Evolutionary conservation across 2,329 filamentous ascomycete species (phyloP), one percentile per base, ranked within the genome.

Genomic region (Cercospora janseana): DNA sequence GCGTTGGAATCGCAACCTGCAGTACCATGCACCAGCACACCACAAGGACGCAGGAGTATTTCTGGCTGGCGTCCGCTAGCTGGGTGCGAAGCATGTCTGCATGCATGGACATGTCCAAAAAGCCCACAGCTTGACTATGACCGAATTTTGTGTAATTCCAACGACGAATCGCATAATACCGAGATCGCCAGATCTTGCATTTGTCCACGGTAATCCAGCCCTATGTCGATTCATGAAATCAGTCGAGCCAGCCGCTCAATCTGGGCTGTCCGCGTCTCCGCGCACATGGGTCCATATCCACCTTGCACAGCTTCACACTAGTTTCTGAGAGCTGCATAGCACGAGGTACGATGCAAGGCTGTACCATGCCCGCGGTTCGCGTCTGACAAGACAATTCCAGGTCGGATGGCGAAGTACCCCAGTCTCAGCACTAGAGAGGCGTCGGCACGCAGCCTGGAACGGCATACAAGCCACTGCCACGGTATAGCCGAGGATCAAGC

Each of bases 311-410:
- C n/a, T n/a, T n/a, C n/a, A n/a, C 21, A 40, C 35, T 40, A 40
- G 35, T 40, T 40, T 23, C 21, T 40, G 35, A 40, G 20, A 20
- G 26, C 26, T 23, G 15, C 35, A 24, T 15, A 9, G 20, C n/a
- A 12, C 21, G n/a, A 26, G 35, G 20, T 13, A 9, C 15, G n/a
- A 40, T 40, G n/a, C 35, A 40, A 40, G 35, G 34, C 20, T 24
- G 20, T 24, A 40, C 35, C 35, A 40, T 23, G 35, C 20, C 15
- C 20, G 35, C 35, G 35, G 35, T 40, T 40, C 35, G 16, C 12
- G 35, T 21, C 8, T 40, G n/a, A 26, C 16, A 1, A 20, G n/a
- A n/a, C n/a, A 40, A 26, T 13, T 23, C n/a, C 35, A 23, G 26
- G 15, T 23, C 35, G 26, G 3, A 23, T 40, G 23, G 13, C 21